A percentile compares a stretch with the other conserved stretches of the same genome.
Evolutionary conservation across 768 basidiomycete species (phyloP).

Genomic region (Thelephora ganbajun): DNA sequence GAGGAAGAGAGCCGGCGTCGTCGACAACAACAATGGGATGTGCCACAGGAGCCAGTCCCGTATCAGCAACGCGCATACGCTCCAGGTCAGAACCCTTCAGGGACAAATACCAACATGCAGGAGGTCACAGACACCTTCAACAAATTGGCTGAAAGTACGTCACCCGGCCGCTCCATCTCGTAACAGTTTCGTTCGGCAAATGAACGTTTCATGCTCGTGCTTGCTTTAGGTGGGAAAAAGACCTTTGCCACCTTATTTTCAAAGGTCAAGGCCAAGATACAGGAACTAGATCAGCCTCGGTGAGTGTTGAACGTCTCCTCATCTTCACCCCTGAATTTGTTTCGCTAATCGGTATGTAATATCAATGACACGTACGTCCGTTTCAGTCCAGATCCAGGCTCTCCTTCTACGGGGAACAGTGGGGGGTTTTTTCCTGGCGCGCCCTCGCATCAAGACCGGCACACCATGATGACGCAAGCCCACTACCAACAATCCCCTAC

Average conservation of each 20-base stretch:
- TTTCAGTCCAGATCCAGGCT: not conserved
- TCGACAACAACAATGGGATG: slow-evolving; percentile 10
- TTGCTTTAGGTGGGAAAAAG: slow-evolving; percentile 50
- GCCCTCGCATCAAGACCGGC: not conserved
- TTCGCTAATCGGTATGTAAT: no score
- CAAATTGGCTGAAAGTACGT: slow-evolving; percentile 68
- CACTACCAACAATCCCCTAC: not conserved
- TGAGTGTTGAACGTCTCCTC: slow-evolving; percentile 10
- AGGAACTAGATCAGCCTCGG: slow-evolving; percentile 56
- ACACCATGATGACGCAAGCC: not conserved
- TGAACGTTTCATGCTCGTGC: slow-evolving; percentile 1
- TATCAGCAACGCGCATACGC: slow-evolving; percentile 8
- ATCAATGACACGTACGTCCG: no score
- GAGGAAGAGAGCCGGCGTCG: slow-evolving; percentile 8
- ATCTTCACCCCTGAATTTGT: not conserved
- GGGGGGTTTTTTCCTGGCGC: not conserved
- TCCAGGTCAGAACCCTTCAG: slow-evolving; percentile 2
- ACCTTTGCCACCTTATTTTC: slow-evolving; percentile 58
- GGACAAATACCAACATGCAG: slow-evolving; percentile 28
- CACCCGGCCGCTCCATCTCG: not conserved
- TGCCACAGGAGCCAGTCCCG: slow-evolving; percentile 4
- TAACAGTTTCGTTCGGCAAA: not conserved
- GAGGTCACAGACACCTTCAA: slow-evolving; percentile 66
- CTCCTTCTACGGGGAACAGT: not conserved
- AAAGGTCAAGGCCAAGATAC: slow-evolving; percentile 75